Base-by-base conservation (phyloP, 179 eudicot species). In the Nepenthes alata region DNA sequence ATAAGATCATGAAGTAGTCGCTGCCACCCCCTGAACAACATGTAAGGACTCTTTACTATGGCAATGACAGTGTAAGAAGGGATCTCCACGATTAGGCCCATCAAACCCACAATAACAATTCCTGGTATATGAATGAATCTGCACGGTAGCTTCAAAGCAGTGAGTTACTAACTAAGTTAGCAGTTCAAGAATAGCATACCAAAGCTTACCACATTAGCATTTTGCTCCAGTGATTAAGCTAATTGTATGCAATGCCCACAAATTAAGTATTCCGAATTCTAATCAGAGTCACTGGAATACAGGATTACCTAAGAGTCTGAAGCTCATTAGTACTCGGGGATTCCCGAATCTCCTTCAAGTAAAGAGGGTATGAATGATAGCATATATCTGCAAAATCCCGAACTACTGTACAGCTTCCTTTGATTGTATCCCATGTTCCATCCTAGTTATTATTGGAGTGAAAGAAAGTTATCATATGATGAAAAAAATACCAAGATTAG, bases 21-120 rank as follows among this genome's bases (percentile, higher is more conserved):
- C n/a, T 83, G 89, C 98, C 98, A 93, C 4, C 98, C 98, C 59
- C 79, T 89, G 79, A 85, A 77, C 67, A 91, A 59, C 95, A 89
- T 77, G 74, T 68, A 78, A 4, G 98, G 98, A 67, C 89, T 84
- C 80, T 91, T 91, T 41, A 83, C 74, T 8, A 89, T n/a, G 47
- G 91, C 82, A 66, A 91, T 89, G 47, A 79, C 75, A 3, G 93
- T 83, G 78, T 75, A 89, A 50, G 81, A 77, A 70, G 96, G 91
- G 63, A 91, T 78, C 60, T 86, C 95, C 65, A 89, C 85, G 15
- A 81, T 53, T 53, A 91, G 67, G 38, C 91, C 98, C 73, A 84
- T 55, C 62, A 91, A 54, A 7, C 89, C 95, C 48, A 88, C 86
- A 53, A 86, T 60, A 41, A 91, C 77, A 68, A 90, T 84, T 55